Conservation (phyloP, 306 rosid genomes). For the Abrus pulchellus region DNA sequence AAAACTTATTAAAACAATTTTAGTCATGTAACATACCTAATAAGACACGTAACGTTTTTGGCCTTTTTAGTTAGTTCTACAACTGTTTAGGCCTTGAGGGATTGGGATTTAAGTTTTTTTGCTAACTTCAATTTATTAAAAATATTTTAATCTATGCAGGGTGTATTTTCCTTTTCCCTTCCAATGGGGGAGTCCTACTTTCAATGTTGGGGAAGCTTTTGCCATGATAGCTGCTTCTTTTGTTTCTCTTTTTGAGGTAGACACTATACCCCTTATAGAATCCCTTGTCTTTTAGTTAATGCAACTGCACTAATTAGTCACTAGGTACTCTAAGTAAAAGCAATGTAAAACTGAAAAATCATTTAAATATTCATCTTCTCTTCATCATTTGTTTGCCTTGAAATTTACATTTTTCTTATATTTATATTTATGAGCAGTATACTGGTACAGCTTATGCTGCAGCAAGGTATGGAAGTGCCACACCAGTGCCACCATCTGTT, state of each 20-base stretch:
- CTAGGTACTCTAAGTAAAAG: not conserved
- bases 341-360: not conserved
- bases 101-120: not conserved
- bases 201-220: slow-evolving; percentile 78
- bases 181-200: slow-evolving; percentile 93
- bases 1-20: no score
- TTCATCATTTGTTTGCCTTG: not conserved
- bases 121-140: not conserved
- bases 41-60: not conserved
- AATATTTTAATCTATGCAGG: slow-evolving; percentile 58
- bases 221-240: slow-evolving; percentile 90
- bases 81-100: not conserved
- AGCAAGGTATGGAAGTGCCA: slow-evolving; percentile 85
- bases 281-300: not conserved
- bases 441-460: slow-evolving; percentile 81
- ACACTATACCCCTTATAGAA: not conserved
- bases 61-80: not conserved
- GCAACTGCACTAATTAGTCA: not conserved
- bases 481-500: slow-evolving; percentile 93
- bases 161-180: slow-evolving; percentile 80
- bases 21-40: not conserved
- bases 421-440: slow-evolving; percentile 57
- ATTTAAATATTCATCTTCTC: not conserved
- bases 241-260: slow-evolving; percentile 85
- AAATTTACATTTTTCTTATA: not conserved